Conservation (phyloP, 768 basidiomycete species). For the Mycena filopes region DNA sequence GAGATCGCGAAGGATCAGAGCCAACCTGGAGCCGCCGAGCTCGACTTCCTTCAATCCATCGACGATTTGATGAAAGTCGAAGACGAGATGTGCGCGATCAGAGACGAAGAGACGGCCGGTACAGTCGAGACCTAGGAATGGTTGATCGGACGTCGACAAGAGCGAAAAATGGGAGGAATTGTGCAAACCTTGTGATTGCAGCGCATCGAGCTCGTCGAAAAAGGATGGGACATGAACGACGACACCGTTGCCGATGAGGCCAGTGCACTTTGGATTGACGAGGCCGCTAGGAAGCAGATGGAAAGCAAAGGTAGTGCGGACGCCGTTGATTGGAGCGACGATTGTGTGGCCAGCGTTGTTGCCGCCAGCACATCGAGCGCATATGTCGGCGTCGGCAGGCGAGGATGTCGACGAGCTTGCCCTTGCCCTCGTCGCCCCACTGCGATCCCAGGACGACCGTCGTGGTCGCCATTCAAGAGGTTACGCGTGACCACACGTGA, state of each 20-base stretch:
- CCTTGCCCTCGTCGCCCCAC: constrained; percentile 95
- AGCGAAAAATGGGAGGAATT: neutral
- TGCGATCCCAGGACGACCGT: constrained; percentile 88
- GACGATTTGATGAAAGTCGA: constrained; percentile 99
- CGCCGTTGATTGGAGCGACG: constrained; percentile 78
- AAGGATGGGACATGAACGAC: constrained; percentile 96
- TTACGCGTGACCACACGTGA: no score
- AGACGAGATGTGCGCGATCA: constrained; percentile 96
- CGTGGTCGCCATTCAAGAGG: constrained; percentile 46
- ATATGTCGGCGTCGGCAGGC: constrained; percentile 90
- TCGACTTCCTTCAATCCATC: constrained; percentile 99
- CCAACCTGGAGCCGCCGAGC: constrained; percentile 85
- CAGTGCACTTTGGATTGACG: constrained; percentile 85
- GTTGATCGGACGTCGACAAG: neutral
- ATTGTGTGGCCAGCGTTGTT: constrained; percentile 99
- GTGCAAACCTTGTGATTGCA: constrained; percentile 79
- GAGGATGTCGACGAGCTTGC: constrained; percentile 97
- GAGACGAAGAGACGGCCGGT: constrained; percentile 89
- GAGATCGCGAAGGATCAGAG: constrained; percentile 14
- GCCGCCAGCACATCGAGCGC: constrained; percentile 96
- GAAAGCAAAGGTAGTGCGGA: constrained; percentile 91
- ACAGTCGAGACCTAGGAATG: constrained; percentile 85
- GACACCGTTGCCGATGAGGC: constrained; percentile 94
- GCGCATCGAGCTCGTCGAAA: constrained; percentile 89
- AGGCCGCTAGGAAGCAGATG: constrained; percentile 97